Evolutionary conservation across 345 rosid species (phyloP).

Genomic region (Euphorbia lathyris): DNA sequence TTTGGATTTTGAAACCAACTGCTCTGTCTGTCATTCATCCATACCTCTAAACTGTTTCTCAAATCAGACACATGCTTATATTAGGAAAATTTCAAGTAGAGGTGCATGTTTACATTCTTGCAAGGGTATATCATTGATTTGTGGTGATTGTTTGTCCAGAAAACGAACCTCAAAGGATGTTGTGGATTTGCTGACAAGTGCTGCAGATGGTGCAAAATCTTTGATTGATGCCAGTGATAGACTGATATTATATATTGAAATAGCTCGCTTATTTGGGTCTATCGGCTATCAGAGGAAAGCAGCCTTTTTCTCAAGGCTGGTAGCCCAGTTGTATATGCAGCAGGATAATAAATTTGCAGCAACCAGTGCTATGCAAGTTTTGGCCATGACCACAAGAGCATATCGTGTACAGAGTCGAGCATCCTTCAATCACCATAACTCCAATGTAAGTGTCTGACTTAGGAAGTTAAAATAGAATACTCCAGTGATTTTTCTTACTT

Average conservation of each 20-base stretch:
- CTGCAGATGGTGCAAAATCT: constrained; percentile 95
- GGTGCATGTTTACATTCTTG: not conserved
- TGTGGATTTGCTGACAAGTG: constrained; percentile 82
- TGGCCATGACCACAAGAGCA: constrained; percentile 91
- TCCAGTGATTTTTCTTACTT: not conserved
- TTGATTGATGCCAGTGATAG: constrained; percentile 93
- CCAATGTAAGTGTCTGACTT: constrained; percentile 42
- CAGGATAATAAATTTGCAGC: constrained; percentile 94
- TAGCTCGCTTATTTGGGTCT: constrained; percentile 88
- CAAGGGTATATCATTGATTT: not conserved
- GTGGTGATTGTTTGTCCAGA: constrained; percentile 44
- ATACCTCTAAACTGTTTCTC: not conserved
- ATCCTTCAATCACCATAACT: constrained; percentile 46
- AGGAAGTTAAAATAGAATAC: not conserved
- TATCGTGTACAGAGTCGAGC: constrained; percentile 90
- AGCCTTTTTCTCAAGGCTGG: constrained; percentile 98
- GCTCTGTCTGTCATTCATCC: not conserved
- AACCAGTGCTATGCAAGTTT: constrained; percentile 91
- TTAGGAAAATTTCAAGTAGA: not conserved
- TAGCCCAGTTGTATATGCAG: constrained; percentile 90
- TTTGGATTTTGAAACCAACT: not conserved
- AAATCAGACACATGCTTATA: not conserved
- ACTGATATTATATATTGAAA: constrained; percentile 79
- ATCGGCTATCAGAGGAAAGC: constrained; percentile 94
- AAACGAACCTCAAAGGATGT: constrained; percentile 85